A percentile compares a stretch with the other conserved stretches of the same genome.
Conservation (phyloP, 163 green algal species). For the Trebouxiophyceae sp. region DNA sequence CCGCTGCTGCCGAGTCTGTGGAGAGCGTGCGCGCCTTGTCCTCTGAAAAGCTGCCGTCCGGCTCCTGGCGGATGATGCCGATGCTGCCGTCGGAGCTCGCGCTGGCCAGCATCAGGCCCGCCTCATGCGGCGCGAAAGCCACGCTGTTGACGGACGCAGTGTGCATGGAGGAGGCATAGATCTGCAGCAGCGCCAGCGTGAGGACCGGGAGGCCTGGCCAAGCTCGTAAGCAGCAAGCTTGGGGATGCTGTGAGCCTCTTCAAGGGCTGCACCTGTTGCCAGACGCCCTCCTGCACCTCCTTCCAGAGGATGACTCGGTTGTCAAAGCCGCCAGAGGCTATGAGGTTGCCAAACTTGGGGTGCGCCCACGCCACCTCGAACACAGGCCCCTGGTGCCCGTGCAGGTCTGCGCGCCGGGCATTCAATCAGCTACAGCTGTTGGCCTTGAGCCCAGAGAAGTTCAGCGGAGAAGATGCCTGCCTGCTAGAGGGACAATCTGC, state of each 20-base stretch:
- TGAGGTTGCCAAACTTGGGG: constrained; percentile 86
- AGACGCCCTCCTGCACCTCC: constrained; percentile 62
- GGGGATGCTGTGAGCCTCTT: too few species aligned
- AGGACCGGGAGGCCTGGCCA: too few species aligned
- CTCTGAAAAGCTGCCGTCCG: constrained; percentile 52
- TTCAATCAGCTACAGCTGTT: not conserved
- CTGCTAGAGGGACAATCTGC: constrained; percentile 29
- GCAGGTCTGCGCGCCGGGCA: constrained; percentile 74
- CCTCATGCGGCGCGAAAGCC: constrained; percentile 86
- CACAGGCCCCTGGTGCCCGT: constrained; percentile 90
- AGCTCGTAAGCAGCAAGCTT: too few species aligned
- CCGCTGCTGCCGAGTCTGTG: too few species aligned
- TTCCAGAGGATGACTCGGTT: constrained; percentile 93
- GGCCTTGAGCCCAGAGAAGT: not conserved
- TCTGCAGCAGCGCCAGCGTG: too few species aligned
- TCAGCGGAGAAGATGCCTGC: not conserved
- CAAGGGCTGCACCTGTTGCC: constrained; percentile 58
- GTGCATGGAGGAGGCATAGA: constrained; percentile 57
- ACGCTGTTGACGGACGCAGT: constrained; percentile 90
- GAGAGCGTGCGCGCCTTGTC: constrained; percentile 43
- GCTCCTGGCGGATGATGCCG: constrained; percentile 66
- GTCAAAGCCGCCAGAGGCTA: constrained; percentile 93
- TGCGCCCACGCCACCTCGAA: constrained; percentile 93
- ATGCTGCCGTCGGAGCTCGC: constrained; percentile 86
- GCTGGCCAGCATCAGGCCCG: constrained; percentile 79